phyloP scores from a whole-genome alignment of 306 rosid genomes.

The Astragalus glycyphyllos region DNA sequence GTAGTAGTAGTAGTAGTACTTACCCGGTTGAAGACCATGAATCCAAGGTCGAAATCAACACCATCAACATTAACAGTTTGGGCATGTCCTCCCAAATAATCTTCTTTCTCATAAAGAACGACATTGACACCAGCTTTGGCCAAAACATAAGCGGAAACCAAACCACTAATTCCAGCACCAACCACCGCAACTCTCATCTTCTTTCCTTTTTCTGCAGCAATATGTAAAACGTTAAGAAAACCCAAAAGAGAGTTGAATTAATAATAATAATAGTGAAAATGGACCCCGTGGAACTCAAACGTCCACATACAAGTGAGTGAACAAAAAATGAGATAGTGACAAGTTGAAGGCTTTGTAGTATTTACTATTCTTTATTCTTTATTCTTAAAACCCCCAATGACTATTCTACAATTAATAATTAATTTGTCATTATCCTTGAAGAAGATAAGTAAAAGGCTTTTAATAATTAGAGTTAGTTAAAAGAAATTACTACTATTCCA shows the following conservation, averaged over 20 bases:
- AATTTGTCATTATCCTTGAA: no score
- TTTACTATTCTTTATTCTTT: no score
- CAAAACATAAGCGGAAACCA: slow-evolving; percentile 63
- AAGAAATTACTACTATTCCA: no score
- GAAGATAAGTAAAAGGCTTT: no score
- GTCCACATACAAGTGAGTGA: slow-evolving; percentile 28
- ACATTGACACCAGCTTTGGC: slow-evolving; percentile 60
- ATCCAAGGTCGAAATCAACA: slow-evolving; percentile 74
- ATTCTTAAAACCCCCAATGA: no score
- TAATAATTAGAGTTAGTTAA: no score
- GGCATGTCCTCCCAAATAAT: slow-evolving; percentile 75
- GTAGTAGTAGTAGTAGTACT: no score
- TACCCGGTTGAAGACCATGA: slow-evolving; percentile 94
- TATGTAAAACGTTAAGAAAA: not conserved
- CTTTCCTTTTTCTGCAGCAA: not conserved
- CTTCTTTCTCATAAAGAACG: slow-evolving; percentile 70
- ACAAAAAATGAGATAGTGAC: not conserved
- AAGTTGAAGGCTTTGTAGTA: no score
- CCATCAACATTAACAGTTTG: slow-evolving; percentile 65
- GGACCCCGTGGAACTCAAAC: slow-evolving; percentile 27
- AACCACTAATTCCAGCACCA: slow-evolving; percentile 80
- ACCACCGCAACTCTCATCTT: slow-evolving; percentile 77
- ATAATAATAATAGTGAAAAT: not conserved
- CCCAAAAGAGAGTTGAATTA: not conserved
- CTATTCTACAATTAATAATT: no score